phyloP scores from a whole-genome alignment of 805 yeast species.

The Isabelozyma pseudorhagii region DNA sequence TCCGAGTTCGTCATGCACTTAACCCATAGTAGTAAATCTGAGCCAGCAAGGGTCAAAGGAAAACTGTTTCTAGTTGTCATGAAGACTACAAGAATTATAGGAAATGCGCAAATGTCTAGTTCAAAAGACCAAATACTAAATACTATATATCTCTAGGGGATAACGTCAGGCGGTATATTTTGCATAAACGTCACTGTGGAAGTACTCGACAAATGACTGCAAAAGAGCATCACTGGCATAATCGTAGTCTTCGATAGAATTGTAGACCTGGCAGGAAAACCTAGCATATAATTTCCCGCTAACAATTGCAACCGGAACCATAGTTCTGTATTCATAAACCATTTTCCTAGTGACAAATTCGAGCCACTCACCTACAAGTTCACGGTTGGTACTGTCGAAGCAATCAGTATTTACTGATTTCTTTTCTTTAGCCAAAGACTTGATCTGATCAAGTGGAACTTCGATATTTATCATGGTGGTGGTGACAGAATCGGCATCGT shows the following conservation, averaged over 20 bases:
- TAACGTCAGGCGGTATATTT: not conserved
- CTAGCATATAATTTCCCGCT: constrained; percentile 32
- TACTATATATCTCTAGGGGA: not conserved
- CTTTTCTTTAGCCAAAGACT: constrained; percentile 2
- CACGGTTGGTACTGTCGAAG: constrained; percentile 7
- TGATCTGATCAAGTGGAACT: constrained; percentile 26
- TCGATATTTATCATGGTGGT: constrained; percentile 45
- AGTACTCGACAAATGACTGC: constrained; percentile 11
- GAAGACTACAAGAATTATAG: too few relatives aligned
- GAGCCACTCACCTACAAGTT: not conserved
- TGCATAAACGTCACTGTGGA: not conserved
- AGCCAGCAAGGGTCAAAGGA: too few relatives aligned
- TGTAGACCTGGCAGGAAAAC: constrained; percentile 59
- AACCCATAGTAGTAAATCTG: too few relatives aligned
- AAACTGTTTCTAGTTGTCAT: too few relatives aligned
- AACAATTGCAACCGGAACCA: constrained; percentile 44
- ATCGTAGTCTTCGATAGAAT: constrained; percentile 52
- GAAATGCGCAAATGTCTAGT: too few relatives aligned
- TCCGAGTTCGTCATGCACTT: too few relatives aligned
- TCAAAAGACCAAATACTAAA: too few relatives aligned
- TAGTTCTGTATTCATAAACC: constrained; percentile 36
- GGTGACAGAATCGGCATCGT: constrained; percentile 28
- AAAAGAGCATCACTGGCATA: constrained; percentile 41
- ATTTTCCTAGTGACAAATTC: constrained; percentile 1
- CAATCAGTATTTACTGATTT: not conserved